phyloP scores from a whole-genome alignment of 2,329 filamentous ascomycete species.

The Aspergillus texensis region DNA sequence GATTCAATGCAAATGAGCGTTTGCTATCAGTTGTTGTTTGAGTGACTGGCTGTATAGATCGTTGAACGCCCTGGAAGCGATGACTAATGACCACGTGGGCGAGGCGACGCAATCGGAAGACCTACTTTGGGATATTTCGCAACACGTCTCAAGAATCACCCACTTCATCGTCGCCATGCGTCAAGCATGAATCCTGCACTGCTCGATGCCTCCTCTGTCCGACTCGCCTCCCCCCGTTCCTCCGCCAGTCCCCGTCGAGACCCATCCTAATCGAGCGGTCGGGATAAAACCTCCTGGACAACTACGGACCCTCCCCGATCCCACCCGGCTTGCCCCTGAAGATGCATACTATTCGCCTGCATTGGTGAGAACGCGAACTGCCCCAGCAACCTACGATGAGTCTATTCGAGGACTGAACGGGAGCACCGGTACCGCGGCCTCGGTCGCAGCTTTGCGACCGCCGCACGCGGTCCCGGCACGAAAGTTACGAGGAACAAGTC shows the following conservation, averaged over 20 bases:
- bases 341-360: conserved; percentile 74
- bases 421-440: conserved; percentile 45
- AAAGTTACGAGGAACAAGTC: conserved; percentile 59
- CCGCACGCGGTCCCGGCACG: conserved; percentile 43
- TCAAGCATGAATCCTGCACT: conserved; percentile 29
- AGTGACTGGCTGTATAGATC: background rate
- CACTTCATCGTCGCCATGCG: conserved; percentile 29
- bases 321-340: conserved; percentile 75
- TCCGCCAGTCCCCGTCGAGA: conserved; percentile 50
- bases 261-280: conserved; percentile 46
- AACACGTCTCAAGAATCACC: background rate
- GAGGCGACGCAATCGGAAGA: background rate
- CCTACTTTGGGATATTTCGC: background rate
- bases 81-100: conserved; percentile 18
- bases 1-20: background rate
- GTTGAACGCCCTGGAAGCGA: background rate
- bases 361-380: conserved; percentile 57
- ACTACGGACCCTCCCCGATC: conserved; percentile 54
- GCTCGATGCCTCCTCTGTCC: conserved; percentile 38
- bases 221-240: conserved; percentile 41
- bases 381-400: conserved; percentile 42
- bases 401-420: conserved; percentile 37
- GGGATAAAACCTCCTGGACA: conserved; percentile 39
- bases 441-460: conserved; percentile 46
- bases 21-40: background rate